Evolutionary conservation across 768 basidiomycete species (phyloP), one percentile per base, ranked within the genome.

Genomic region (Rickenella mellea): DNA sequence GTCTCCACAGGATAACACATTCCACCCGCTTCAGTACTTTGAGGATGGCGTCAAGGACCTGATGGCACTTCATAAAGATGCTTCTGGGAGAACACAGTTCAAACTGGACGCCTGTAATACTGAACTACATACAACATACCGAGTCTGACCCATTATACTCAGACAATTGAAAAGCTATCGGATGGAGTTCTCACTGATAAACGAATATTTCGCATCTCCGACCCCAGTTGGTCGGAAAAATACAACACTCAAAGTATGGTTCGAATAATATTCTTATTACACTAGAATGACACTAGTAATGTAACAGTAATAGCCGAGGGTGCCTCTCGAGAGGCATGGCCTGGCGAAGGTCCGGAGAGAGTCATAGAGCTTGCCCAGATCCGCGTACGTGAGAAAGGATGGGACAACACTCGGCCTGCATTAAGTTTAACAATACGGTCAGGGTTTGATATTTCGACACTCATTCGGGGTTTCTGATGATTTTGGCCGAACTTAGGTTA

Each of bases 161-260:
- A 69, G 67, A 58, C 51, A 5, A 40, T 67, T 12, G 38, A 36
- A 9, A 10, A 45, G 42, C 46, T 71, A 38, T 54, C 60, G n/a
- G 61, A 68, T 38, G 68, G 56, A 2, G 49, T 70, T 14, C 54
- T 70, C 35, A 53, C 60, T 12, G 69, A 72, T 37, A 47, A 50
- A 8, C 62, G 68, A 8, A 61, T 60, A 1, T 69, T 69, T 39
- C 63, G 67, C 33, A 50, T 66, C 11, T 51, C 60, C n/a, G 45
- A 44, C 43, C 12, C 48, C 3, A 55, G 64, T 14, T 69, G 63
- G 54, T 42, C 66, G 7, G 50, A 59, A 0, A 58, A 57, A 40
- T 60, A 63, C 39, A 61, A 69, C 39, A 45, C 54, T 2, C 67
- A 70, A 55, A 52, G 70, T 71, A 42, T 20, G 44, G n/a, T n/a